Conservation (phyloP, 2,329 filamentous ascomycete genomes). For the Botryotinia calthae region DNA sequence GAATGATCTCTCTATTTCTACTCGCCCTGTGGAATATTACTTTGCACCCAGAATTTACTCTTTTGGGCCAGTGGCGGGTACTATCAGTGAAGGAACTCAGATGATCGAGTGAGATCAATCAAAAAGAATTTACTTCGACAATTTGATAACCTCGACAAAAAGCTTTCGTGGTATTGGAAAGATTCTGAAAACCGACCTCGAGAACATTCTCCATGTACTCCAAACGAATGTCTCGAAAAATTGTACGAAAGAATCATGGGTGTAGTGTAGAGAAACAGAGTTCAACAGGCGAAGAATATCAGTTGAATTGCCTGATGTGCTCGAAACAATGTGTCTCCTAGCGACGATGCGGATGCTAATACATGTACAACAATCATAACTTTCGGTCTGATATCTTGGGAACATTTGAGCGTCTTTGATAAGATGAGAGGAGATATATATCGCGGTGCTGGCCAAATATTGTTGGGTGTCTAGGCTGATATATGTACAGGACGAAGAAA, state of each 20-base stretch:
- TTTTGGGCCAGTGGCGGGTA: background rate
- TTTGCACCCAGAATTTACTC: background rate
- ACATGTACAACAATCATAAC: background rate
- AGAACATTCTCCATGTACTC: background rate
- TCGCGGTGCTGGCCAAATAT: background rate
- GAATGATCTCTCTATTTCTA: background rate
- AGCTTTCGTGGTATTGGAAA: background rate
- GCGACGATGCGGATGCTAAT: background rate
- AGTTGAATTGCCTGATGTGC: background rate
- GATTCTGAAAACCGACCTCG: background rate
- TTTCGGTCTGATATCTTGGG: background rate
- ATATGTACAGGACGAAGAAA: background rate
- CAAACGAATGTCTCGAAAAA: background rate
- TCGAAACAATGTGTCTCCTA: background rate
- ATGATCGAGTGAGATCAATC: background rate
- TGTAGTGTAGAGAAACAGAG: too few relatives aligned
- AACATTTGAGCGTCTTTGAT: background rate
- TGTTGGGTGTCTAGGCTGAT: background rate
- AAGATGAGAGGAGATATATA: background rate
- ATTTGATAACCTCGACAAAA: background rate
- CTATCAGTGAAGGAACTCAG: background rate
- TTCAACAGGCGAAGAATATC: background rate
- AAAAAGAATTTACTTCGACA: background rate
- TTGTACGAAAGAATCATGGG: background rate
- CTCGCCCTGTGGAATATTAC: background rate